Percentiles rank a stretch among this genome's conserved stretches.
Conservation (phyloP, 176 grass and related monocot species). For the Eragrostis curvula region DNA sequence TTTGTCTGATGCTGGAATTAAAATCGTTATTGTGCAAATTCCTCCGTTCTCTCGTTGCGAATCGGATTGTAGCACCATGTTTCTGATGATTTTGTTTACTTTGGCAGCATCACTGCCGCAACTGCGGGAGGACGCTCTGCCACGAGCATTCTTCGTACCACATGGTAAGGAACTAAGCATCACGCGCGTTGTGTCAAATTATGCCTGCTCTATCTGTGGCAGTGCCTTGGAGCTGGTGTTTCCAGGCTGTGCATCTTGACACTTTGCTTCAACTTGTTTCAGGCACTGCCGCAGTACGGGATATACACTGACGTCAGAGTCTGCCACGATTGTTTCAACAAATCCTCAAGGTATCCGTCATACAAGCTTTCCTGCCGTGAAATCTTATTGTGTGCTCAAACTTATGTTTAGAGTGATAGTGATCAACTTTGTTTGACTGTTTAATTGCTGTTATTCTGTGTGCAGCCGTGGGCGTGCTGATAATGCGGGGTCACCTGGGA, state of each 20-base stretch:
- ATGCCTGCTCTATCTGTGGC: not conserved
- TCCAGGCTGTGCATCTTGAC: not conserved
- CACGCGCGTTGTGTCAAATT: not conserved
- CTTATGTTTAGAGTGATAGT: not conserved
- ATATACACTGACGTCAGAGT: constrained; percentile 89
- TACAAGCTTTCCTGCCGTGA: not conserved
- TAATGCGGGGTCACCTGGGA: constrained; percentile 29
- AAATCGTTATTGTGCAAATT: not conserved
- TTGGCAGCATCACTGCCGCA: constrained; percentile 91
- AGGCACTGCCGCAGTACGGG: constrained; percentile 91
- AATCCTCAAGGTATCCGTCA: constrained; percentile 63
- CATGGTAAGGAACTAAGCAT: constrained; percentile 52
- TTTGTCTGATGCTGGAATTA: not conserved
- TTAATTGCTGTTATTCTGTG: constrained; percentile 16
- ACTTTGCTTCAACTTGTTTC: constrained; percentile 40
- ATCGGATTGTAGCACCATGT: not conserved
- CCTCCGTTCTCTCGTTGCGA: not conserved
- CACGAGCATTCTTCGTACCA: constrained; percentile 94
- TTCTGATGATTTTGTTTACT: not conserved
- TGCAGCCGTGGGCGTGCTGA: constrained; percentile 53
- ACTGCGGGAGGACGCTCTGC: constrained; percentile 92
- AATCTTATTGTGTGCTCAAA: not conserved
- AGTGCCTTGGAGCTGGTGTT: not conserved
- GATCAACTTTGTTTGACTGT: not conserved
- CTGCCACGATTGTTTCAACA: constrained; percentile 87